Base-by-base conservation (phyloP, 495 filamentous ascomycete species). In the Sporormia fimetaria region DNA sequence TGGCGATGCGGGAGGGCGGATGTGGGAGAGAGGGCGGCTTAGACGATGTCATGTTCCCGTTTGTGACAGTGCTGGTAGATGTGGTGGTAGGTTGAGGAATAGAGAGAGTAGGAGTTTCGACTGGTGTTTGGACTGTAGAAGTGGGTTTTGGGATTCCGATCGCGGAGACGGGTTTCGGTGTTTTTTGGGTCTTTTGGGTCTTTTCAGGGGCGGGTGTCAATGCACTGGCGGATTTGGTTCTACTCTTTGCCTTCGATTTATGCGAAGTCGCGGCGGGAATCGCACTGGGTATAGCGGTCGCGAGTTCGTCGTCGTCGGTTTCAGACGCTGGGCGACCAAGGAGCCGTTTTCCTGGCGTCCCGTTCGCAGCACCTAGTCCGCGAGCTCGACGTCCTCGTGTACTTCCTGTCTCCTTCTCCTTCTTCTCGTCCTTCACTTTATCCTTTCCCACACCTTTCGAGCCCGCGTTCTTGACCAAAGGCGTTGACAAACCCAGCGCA, bases 331-430 rank as follows among this genome's bases (percentile, higher is more conserved):
- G 38, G 3, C 47, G 16, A 24, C 37, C 47, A 2, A 55, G 33
- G 28, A 55, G 51, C n/a, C 37, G 48, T 23, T 56, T 56, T 1
- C 48, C 52, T 18, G 52, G 52, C 0, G 52, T 56, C 1, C 52
- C 52, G 21, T 56, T 52, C 11, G 44, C 31, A 11, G 52, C 35
- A 7, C 52, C 52, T 3, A 56, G 41, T 11, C 40, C 44, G 5
- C 44, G 33, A 4, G 49, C 22, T 2, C 49, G 42, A 21, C 44
- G 33, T 6, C 39, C 26, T 3, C 40, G 40, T 1, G 52, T 40
- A n/a, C 44, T 52, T 12, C 34, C 34, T 20, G 10, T 27, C 16
- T 12, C 29, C 24, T 47, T 55, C 9, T 47, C 51, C 31, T 46
- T 49, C n/a, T n/a, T 27, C n/a, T 12, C 21, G 7, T 11, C 23